Conservation (phyloP, 495 filamentous ascomycete species). For the Penicillium turbatum region DNA sequence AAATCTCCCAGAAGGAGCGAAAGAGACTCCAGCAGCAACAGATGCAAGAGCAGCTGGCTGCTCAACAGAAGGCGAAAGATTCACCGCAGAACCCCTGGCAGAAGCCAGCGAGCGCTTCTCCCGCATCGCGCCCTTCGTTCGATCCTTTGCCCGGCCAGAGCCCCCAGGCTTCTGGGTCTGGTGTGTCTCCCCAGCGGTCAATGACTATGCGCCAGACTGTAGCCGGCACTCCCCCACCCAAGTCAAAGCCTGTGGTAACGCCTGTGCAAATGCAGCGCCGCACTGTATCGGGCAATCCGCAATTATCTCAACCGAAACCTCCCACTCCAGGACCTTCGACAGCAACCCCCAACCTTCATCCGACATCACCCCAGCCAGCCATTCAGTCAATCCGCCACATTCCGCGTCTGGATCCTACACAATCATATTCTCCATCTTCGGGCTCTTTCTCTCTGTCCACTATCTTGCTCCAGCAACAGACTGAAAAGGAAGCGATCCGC, state of each 20-base stretch:
- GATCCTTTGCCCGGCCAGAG: constrained; percentile 24
- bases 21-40: constrained; percentile 75
- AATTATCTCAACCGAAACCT: constrained; percentile 18
- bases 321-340: constrained; percentile 22
- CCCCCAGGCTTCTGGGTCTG: constrained; percentile 18
- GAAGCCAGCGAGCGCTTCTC: constrained; percentile 31
- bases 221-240: constrained; percentile 44
- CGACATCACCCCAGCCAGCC: constrained; percentile 29
- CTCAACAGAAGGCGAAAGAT: constrained; percentile 45
- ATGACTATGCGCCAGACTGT: constrained; percentile 63
- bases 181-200: constrained; percentile 37
- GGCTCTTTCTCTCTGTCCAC: constrained; percentile 74
- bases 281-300: constrained; percentile 25
- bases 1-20: constrained; percentile 87
- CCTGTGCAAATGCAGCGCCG: constrained; percentile 27
- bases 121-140: constrained; percentile 9
- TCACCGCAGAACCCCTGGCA: constrained; percentile 71
- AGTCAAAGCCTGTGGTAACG: constrained; percentile 24
- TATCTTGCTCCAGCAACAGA: constrained; percentile 81
- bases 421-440: constrained; percentile 44
- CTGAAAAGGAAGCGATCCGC: constrained; percentile 74
- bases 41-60: constrained; percentile 49
- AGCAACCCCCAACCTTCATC: constrained; percentile 16
- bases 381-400: constrained; percentile 50
- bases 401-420: constrained; percentile 37